Percentiles rank a stretch among this genome's conserved stretches.
phyloP scores from a whole-genome alignment of 176 grass and related monocot genomes.

The Zea mays region DNA sequence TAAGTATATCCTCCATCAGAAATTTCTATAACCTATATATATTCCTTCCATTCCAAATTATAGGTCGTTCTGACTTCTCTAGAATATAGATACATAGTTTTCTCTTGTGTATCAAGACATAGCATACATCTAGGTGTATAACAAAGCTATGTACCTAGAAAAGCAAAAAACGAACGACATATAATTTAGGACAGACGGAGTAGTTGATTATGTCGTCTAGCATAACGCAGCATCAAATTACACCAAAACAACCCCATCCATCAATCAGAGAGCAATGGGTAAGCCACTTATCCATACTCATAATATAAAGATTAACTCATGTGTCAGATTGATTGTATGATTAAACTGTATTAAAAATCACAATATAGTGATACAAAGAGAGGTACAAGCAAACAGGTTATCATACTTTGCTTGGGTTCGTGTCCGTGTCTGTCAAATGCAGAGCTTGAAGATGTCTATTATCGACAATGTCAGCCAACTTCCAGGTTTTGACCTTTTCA shows the following conservation, averaged over 20 bases:
- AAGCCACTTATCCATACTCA: too few species aligned
- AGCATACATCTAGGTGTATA: too few species aligned
- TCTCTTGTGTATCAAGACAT: too few species aligned
- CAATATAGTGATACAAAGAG: not conserved
- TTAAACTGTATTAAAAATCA: slow-evolving; percentile 17
- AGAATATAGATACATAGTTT: too few species aligned
- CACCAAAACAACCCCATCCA: not conserved
- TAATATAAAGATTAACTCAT: slow-evolving; percentile 16
- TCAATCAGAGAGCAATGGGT: too few species aligned
- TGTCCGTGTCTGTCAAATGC: slow-evolving; percentile 66
- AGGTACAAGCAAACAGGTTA: not conserved
- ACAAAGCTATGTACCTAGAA: too few species aligned
- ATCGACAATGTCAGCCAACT: slow-evolving; percentile 79
- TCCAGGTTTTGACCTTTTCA: slow-evolving; percentile 90
- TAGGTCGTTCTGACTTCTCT: too few species aligned
- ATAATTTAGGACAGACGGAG: too few species aligned
- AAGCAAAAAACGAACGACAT: too few species aligned
- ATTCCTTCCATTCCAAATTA: not conserved
- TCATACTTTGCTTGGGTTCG: slow-evolving; percentile 72
- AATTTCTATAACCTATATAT: not conserved
- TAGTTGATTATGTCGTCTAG: not conserved
- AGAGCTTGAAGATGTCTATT: slow-evolving; percentile 76
- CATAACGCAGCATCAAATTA: not conserved
- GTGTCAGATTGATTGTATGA: slow-evolving; percentile 7
- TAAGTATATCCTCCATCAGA: not conserved